Evolutionary conservation across 1,284 basidiomycete genomes (phyloP).

Genomic region (Irpex lacteus): DNA sequence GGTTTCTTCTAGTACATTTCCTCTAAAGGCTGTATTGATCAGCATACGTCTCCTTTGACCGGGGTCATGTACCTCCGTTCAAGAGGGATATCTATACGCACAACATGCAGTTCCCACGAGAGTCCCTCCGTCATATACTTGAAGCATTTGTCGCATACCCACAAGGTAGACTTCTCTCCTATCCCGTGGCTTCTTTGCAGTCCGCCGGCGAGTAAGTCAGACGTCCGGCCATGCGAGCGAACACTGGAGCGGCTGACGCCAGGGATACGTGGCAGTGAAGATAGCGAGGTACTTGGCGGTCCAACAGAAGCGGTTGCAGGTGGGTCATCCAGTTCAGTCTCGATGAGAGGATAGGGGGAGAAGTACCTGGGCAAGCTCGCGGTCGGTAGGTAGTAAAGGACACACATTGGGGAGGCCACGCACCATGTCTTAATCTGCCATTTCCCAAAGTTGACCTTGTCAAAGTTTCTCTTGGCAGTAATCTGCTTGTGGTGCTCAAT

Average conservation of each 20-base stretch:
- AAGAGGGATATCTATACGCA: constrained; percentile 35
- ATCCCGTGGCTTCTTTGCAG: constrained; percentile 48
- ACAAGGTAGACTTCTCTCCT: constrained; percentile 56
- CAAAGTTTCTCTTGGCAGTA: constrained; percentile 72
- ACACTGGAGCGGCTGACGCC: constrained; percentile 37
- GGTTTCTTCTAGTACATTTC: constrained; percentile 69
- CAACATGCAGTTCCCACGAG: constrained; percentile 74
- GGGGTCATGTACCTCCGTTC: not conserved
- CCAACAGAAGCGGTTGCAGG: not conserved
- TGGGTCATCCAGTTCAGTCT: constrained; percentile 48
- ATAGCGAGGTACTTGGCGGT: not conserved
- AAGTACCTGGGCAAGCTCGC: no score
- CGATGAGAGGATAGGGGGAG: constrained; percentile 80
- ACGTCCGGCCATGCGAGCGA: constrained; percentile 60
- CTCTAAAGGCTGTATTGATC: constrained; percentile 42
- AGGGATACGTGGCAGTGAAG: constrained; percentile 31
- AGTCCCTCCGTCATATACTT: constrained; percentile 87
- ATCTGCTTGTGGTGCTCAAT: constrained; percentile 64
- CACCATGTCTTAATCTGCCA: constrained; percentile 82
- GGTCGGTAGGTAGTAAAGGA: no score
- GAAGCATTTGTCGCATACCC: constrained; percentile 93
- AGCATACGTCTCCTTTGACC: not conserved
- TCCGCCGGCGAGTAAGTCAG: constrained; percentile 66
- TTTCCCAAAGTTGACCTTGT: constrained; percentile 70
- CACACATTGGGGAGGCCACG: constrained; percentile 27